These are phyloP conservation scores for Calonectria henricotiae DNA, from an alignment of 2,329 filamentous ascomycete species.

Conservation along the genomic window DNA sequence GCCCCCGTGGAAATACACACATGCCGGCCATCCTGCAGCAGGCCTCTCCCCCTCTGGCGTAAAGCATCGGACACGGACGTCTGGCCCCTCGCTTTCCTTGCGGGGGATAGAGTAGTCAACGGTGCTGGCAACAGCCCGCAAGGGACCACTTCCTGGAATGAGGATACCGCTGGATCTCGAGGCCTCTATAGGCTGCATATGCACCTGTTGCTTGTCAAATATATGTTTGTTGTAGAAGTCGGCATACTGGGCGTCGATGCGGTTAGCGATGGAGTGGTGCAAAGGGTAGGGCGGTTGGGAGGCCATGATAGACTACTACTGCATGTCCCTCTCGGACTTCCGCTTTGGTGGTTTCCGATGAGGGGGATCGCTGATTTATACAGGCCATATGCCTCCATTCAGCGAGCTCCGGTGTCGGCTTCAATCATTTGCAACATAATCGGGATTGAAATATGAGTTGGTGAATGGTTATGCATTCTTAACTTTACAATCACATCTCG, in stretches of 20 bases:
- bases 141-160: slow-evolving; percentile 3
- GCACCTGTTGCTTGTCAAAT: slow-evolving; percentile 19
- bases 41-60: neutral
- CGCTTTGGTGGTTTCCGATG: neutral
- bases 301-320: neutral
- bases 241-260: slow-evolving; percentile 2
- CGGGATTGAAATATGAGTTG: neutral
- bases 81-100: slow-evolving; percentile 5
- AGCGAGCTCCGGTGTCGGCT: slow-evolving; percentile 11
- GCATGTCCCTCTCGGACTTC: neutral
- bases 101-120: neutral
- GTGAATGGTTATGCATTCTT: neutral
- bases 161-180: slow-evolving; percentile 10
- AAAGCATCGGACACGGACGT: slow-evolving; percentile 4
- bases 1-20: slow-evolving; percentile 73
- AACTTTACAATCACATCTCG: neutral
- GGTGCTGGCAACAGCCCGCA: neutral
- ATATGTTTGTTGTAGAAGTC: slow-evolving; percentile 6
- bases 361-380: slow-evolving; percentile 1
- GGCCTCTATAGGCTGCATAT: neutral
- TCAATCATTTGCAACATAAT: neutral
- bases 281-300: slow-evolving; percentile 2
- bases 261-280: neutral
- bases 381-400: neutral
- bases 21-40: slow-evolving; percentile 64